Percentiles rank a stretch among this genome's conserved stretches.
Conservation (phyloP, 352 stramenopile genomes). For the Phytopythium ostracodes region DNA sequence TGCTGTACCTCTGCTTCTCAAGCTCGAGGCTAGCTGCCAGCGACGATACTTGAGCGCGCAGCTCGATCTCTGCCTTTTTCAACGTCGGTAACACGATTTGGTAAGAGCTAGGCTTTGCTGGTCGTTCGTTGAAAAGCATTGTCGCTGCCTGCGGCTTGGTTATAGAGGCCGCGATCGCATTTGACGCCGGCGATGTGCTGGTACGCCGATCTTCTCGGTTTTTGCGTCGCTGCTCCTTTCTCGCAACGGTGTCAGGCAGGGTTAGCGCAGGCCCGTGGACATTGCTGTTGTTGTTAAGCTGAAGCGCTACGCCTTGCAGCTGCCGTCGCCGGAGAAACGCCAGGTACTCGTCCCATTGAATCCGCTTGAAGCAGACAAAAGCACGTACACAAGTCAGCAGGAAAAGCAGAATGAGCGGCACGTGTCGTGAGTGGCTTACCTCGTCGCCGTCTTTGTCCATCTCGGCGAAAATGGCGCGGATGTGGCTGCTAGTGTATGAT, state of each 20-base stretch:
- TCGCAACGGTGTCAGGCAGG: not conserved
- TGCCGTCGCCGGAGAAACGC: constrained; percentile 29
- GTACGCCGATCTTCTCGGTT: constrained; percentile 18
- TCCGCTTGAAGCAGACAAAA: constrained; percentile 14
- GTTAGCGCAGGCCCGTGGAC: too few species aligned
- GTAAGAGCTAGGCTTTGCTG: too few species aligned
- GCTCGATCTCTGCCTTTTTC: not conserved
- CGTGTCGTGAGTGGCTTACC: constrained; percentile 12
- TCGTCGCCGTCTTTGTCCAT: constrained; percentile 52
- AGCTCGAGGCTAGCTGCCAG: constrained; percentile 7
- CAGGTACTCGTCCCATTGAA: constrained; percentile 63
- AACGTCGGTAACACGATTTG: not conserved
- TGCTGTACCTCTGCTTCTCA: constrained; percentile 13
- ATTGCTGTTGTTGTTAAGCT: not conserved
- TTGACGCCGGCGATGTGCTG: not conserved
- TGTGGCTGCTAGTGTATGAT: not conserved
- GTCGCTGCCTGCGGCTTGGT: not conserved
- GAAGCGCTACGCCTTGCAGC: not conserved
- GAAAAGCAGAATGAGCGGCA: too few species aligned
- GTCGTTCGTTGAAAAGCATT: too few species aligned
- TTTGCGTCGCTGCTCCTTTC: constrained; percentile 21
- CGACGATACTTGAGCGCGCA: not conserved
- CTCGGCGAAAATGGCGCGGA: constrained; percentile 35
- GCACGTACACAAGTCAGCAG: not conserved
- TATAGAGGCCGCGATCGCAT: not conserved